Percentiles rank a stretch among this genome's conserved stretches.
These are phyloP conservation scores for Sporormia fimetaria DNA, from an alignment of 495 filamentous ascomycete genomes.

Conservation along the genomic window DNA sequence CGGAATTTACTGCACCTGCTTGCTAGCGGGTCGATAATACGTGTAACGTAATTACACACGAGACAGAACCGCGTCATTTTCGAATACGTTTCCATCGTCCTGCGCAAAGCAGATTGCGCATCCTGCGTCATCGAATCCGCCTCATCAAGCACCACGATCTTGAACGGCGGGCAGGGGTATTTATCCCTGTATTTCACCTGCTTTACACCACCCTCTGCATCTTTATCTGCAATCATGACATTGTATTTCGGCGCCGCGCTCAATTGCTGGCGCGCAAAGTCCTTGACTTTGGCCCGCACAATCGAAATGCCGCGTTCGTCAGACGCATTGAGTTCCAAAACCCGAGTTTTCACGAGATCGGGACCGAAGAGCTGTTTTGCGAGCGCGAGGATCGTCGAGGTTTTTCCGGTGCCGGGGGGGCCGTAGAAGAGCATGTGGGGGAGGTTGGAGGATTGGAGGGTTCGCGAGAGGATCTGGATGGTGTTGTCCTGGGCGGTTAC, in stretches of 20 bases:
- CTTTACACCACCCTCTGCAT: conserved; percentile 33
- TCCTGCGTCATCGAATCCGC: conserved; percentile 99
- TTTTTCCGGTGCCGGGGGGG: conserved; percentile 94
- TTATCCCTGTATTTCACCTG: conserved; percentile 50
- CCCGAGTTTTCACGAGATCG: conserved; percentile 82
- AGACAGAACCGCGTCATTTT: conserved; percentile 95
- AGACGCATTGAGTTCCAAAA: conserved; percentile 96
- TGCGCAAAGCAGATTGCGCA: conserved; percentile 79
- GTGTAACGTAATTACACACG: conserved; percentile 96
- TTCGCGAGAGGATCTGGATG: conserved; percentile 79
- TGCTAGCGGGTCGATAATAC: conserved; percentile 94
- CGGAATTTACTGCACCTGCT: conserved; percentile 91
- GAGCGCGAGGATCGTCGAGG: conserved; percentile 92
- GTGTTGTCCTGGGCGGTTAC: conserved; percentile 98
- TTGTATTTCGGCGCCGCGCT: conserved; percentile 52
- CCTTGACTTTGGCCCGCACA: conserved; percentile 96
- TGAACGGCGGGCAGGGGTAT: conserved; percentile 95
- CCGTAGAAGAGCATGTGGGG: conserved; percentile 99
- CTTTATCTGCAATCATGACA: conserved; percentile 21
- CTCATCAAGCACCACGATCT: conserved; percentile 96
- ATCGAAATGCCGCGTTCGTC: conserved; percentile 97
- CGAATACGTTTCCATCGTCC: conserved; percentile 96
- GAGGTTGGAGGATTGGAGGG: conserved; percentile 88
- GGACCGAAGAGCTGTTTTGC: conserved; percentile 97
- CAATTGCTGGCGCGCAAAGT: conserved; percentile 90